A percentile compares a stretch with the other conserved stretches of the same genome.
These are phyloP conservation scores for Pseudozyma thailandica DNA, from an alignment of 1,284 basidiomycete genomes.

Conservation along the genomic window DNA sequence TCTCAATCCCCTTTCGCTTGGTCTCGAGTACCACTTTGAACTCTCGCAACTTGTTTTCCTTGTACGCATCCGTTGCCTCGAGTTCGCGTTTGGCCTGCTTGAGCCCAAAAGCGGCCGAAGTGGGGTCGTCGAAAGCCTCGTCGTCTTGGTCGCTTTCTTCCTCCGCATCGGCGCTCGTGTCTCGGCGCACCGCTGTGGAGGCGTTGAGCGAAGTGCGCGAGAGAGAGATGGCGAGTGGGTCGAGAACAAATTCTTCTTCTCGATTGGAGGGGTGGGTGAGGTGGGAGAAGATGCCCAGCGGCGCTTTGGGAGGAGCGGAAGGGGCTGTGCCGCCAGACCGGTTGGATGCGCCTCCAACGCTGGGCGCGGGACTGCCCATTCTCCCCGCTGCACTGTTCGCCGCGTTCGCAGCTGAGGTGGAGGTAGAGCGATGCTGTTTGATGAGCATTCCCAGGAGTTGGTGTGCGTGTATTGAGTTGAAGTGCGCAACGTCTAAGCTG, in stretches of 20 bases:
- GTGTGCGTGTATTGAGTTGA: constrained; percentile 58
- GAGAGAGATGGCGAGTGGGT: constrained; percentile 37
- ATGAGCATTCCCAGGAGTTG: constrained; percentile 57
- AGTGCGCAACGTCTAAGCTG: constrained; percentile 52
- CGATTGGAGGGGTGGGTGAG: constrained; percentile 6
- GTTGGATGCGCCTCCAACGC: constrained; percentile 16
- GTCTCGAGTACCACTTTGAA: constrained; percentile 47
- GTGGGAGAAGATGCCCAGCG: constrained; percentile 34
- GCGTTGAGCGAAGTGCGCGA: constrained; percentile 22
- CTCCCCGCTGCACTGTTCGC: constrained; percentile 19
- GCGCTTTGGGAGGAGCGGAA: constrained; percentile 1
- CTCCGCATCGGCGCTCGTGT: background rate
- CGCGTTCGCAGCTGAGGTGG: background rate
- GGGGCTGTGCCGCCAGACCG: constrained; percentile 18
- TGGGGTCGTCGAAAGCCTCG: constrained; percentile 22
- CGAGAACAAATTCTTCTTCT: constrained; percentile 47
- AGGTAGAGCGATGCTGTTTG: constrained; percentile 30
- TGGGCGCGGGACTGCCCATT: constrained; percentile 29
- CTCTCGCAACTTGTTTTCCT: constrained; percentile 16
- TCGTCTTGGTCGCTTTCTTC: constrained; percentile 22
- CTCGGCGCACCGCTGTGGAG: constrained; percentile 8
- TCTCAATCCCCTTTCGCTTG: constrained; percentile 37
- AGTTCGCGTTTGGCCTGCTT: constrained; percentile 27
- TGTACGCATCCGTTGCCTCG: constrained; percentile 4
- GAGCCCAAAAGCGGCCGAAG: constrained; percentile 15